Percentiles rank a stretch among this genome's conserved stretches.
Conservation (phyloP, 345 rosid species). For the Carallia brachiata region DNA sequence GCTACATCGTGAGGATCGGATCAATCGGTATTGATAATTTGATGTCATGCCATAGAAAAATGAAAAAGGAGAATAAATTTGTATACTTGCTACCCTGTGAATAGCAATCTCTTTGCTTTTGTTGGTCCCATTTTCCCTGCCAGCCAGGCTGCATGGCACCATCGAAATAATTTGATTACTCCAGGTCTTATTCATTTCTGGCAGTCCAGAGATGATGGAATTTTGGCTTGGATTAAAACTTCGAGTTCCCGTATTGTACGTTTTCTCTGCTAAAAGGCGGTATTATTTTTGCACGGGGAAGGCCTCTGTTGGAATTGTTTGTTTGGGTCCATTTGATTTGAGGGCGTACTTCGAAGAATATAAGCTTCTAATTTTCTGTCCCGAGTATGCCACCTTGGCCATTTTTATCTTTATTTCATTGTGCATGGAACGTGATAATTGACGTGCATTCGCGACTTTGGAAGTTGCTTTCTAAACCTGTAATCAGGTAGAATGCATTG, state of each 20-base stretch:
- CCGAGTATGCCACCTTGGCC: no score
- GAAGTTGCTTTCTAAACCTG: no score
- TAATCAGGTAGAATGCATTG: no score
- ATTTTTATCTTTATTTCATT: no score
- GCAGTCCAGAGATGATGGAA: conserved; percentile 14
- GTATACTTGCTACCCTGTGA: conserved; percentile 26
- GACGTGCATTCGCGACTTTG: no score
- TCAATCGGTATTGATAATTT: conserved; percentile 9
- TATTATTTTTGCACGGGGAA: no score
- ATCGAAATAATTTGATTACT: conserved; percentile 12
- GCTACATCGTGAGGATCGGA: conserved; percentile 21
- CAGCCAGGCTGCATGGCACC: conserved; percentile 28
- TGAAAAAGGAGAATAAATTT: conserved; percentile 22
- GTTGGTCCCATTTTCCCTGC: conserved; percentile 17
- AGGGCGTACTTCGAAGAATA: no score
- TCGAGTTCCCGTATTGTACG: not conserved
- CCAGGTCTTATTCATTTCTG: conserved; percentile 6
- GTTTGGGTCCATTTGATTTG: no score
- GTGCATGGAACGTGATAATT: no score
- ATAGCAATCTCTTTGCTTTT: conserved; percentile 28
- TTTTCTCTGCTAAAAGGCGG: not conserved
- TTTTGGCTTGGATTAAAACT: not conserved
- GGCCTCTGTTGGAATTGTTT: no score
- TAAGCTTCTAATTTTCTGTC: no score
- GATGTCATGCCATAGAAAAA: conserved; percentile 6